These are phyloP conservation scores for Trichoderma endophyticum DNA, from an alignment of 2,329 filamentous ascomycete genomes.

Conservation along the genomic window DNA sequence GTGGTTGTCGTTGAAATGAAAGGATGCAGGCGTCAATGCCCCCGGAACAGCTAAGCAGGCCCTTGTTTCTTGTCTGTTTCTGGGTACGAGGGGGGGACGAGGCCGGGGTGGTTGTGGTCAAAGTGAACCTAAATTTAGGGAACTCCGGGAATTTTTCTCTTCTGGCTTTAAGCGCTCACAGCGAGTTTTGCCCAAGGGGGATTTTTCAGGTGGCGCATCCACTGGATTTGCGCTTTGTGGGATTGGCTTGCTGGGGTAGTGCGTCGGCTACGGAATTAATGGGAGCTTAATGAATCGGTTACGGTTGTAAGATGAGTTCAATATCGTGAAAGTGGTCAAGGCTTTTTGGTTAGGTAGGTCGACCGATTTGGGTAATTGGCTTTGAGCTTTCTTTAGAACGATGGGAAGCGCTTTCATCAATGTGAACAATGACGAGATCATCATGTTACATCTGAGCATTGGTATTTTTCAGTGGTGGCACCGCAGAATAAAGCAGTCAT, in stretches of 20 bases:
- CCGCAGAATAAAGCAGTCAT: background rate
- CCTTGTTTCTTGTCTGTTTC: constrained; percentile 13
- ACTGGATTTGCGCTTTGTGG: background rate
- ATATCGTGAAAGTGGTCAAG: background rate
- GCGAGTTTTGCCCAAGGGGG: background rate
- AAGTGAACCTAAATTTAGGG: background rate
- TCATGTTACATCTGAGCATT: background rate
- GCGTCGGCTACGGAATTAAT: background rate
- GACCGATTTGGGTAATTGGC: background rate
- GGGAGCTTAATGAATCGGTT: background rate
- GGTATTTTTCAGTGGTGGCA: background rate
- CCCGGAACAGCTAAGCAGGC: background rate
- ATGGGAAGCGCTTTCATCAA: background rate
- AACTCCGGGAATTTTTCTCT: background rate
- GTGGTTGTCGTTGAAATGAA: constrained; percentile 1
- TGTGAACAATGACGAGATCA: background rate
- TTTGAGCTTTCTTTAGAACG: background rate
- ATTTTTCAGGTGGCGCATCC: background rate
- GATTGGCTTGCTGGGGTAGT: background rate
- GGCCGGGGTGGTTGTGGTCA: background rate
- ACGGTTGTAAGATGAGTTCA: background rate
- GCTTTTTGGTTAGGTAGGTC: background rate
- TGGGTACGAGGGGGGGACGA: background rate
- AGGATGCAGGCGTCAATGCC: constrained; percentile 4
- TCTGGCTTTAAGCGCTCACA: background rate